phyloP scores from a whole-genome alignment of 352 stramenopile genomes.

The Phytopythium chamaehyphon region DNA sequence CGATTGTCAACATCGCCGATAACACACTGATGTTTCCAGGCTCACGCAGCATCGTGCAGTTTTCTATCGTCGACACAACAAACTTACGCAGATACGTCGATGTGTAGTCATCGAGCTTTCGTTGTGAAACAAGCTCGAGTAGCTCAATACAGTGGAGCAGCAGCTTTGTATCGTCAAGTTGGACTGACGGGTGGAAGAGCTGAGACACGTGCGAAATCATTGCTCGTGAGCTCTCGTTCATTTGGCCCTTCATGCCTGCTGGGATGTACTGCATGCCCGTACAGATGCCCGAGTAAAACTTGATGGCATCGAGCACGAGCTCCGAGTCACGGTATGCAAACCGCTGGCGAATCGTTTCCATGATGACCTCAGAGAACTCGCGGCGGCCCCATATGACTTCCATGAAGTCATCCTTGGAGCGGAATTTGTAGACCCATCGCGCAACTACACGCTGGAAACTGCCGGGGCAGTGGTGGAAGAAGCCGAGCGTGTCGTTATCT shows the following conservation, averaged over 20 bases:
- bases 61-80: conserved; percentile 81
- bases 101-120: conserved; percentile 77
- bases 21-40: conserved; percentile 54
- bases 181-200: conserved; percentile 81
- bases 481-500: conserved; percentile 68
- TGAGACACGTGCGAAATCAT: conserved; percentile 89
- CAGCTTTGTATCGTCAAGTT: conserved; percentile 80
- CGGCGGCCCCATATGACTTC: conserved; percentile 72
- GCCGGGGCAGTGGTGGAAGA: conserved; percentile 85
- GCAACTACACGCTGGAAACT: conserved; percentile 86
- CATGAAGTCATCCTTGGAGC: conserved; percentile 79
- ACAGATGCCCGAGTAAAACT: conserved; percentile 85
- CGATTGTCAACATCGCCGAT: conserved; percentile 74
- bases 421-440: conserved; percentile 84
- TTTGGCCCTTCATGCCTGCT: conserved; percentile 71
- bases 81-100: conserved; percentile 86
- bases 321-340: conserved; percentile 85
- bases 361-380: conserved; percentile 81
- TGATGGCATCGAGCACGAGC: conserved; percentile 81
- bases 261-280: conserved; percentile 71
- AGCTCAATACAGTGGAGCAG: conserved; percentile 83
- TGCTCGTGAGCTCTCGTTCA: conserved; percentile 72
- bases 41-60: conserved; percentile 68
- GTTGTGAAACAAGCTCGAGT: conserved; percentile 81
- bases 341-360: conserved; percentile 83